Evolutionary conservation across 257 asterid species (phyloP), one percentile per base, ranked within the genome.

Genomic region (Thymus quinquecostatus): DNA sequence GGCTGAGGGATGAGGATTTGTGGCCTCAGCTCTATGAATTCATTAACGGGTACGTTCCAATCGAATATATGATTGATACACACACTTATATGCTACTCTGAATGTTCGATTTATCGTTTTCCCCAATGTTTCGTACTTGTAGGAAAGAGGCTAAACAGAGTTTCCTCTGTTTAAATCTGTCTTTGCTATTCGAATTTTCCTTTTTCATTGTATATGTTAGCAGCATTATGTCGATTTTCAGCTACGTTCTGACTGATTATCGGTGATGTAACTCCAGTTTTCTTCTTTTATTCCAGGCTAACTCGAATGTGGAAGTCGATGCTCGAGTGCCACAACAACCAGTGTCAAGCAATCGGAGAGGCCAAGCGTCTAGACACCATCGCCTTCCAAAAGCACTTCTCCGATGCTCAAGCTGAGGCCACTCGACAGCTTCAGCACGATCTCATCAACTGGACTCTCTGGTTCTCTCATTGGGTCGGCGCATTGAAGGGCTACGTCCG

Each of bases 11-110:
- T 48, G 94, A 91, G 59, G 98, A 91, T 62, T 77, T 91, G 72
- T 93, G 98, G 98, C 98, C 97, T 8, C 96, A 86, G 80, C 86
- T 91, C 33, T 85, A 85, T 70, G 95, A 84, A 64, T 83, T 89
- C 72, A 86, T 89, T 80, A 87, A 82, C 65, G 96, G 97, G 98
- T 93, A 87, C 2, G 87, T 70, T 64, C 27, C 14, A 47, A 14
- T 59, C 64, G 41, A n/a, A 29, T 61, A 41, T 43, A 4, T 33
- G 57, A 45, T 45, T 11, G 30, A 29, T 38, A 14, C 51, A 60
- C 66, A n/a, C 48, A 8, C n/a, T 61, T 40, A 61, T 33, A 11
- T 59, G 29, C 45, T 33, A 34, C 47, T 33, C 29, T 30, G 40
- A 13, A 30, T 21, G 13, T 36, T 60, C 12, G 32, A 11, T 33